These are phyloP conservation scores for Debaryomycetaceae sp. DNA, from an alignment of 1,139 yeast species.

Conservation along the genomic window DNA sequence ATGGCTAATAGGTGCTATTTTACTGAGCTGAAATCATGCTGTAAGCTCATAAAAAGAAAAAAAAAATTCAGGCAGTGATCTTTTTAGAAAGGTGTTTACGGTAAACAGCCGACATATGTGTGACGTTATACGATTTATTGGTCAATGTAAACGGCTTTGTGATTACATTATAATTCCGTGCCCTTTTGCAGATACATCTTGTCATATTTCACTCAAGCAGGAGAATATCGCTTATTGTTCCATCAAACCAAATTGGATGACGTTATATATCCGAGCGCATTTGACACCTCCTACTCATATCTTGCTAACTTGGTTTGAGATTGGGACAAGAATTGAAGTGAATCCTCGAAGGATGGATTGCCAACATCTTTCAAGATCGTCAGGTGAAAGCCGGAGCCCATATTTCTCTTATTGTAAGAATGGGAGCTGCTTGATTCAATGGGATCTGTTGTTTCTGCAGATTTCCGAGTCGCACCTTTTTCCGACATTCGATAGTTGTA, in stretches of 20 bases:
- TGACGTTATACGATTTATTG: neutral
- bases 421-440: constrained; percentile 3
- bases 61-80: neutral
- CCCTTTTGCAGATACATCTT: neutral
- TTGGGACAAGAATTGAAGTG: constrained; percentile 14
- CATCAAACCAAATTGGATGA: too few relatives aligned
- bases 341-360: constrained; percentile 15
- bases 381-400: neutral
- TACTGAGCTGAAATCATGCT: neutral
- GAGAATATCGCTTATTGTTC: too few relatives aligned
- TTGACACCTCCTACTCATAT: too few relatives aligned
- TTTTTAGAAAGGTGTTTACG: neutral
- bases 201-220: too few relatives aligned
- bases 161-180: neutral
- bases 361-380: constrained; percentile 2
- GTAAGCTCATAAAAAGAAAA: neutral
- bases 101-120: neutral
- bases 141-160: neutral
- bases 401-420: neutral
- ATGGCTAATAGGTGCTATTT: neutral
- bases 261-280: too few relatives aligned
- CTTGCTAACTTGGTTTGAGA: neutral
- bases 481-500: constrained; percentile 5
- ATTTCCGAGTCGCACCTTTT: neutral
- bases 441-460: constrained; percentile 1